Evolutionary conservation across 78 protist species (phyloP), one percentile per base, ranked within the genome.

Genomic region (Corallochytrium limacisporum): DNA sequence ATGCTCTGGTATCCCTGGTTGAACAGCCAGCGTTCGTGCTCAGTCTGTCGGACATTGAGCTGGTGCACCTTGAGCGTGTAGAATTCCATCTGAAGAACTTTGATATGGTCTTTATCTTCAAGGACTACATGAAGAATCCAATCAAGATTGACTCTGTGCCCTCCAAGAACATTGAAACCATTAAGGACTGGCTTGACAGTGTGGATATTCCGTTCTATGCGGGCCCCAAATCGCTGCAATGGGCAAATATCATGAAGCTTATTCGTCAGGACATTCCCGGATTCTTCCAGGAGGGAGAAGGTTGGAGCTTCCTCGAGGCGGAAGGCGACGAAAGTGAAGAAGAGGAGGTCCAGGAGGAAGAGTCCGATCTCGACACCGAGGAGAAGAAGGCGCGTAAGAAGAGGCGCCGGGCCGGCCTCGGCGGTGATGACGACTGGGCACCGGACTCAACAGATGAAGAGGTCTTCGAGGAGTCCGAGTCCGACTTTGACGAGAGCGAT

Each of bases 61-160:
- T 89, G n/a, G 95, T 81, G 22, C 70, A 87, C 65, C 79, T 92
- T 50, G 96, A 92, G 71, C 72, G 97, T 26, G 91, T 90, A 31
- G 24, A n/a, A 31, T 79, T 69, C 62, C 16, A 72, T 5, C 81
- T 77, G 33, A 60, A 66, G 36, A 88, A 78, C 67, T 91, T 90
- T 59, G 97, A 92, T 72, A 74, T 92, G 68, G 88, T 86, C 18
- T 43, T 91, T 48, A 73, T 92, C 26, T 77, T 67, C 63, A 91
- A 92, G 62, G 95, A 88, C 62, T 89, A 77, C 71, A 44, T 15
- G 26, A 69, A 54, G 32, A 33, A 53, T 15, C 83, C 88, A 4
- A 48, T 75, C 31, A 69, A 73, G 33, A 67, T 91, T 40, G 46
- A 37, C 62, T 35, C 66, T 9, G 39, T 60, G 26, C 48, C 44